A percentile compares a stretch with the other conserved stretches of the same genome.
Evolutionary conservation across 495 filamentous ascomycete species (phyloP).

Genomic region (Filosporella fistucella): DNA sequence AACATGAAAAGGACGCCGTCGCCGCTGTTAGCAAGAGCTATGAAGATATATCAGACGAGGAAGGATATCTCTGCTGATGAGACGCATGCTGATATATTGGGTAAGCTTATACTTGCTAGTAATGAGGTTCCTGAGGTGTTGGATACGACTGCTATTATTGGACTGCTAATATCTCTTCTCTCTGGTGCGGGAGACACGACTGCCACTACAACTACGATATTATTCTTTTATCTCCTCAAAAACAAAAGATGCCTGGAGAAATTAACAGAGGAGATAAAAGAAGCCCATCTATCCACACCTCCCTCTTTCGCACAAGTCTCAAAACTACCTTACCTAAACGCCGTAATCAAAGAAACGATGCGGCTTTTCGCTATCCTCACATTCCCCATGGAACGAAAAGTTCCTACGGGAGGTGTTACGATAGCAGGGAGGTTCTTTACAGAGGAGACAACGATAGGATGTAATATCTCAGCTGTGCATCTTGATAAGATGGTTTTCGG

Average conservation of each 20-base stretch:
- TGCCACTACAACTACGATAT: conserved; percentile 2
- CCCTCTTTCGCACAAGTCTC: background rate
- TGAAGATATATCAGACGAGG: background rate
- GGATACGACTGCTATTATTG: background rate
- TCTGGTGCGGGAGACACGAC: conserved; percentile 8
- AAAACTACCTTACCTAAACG: conserved; percentile 8
- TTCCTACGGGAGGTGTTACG: conserved; percentile 1
- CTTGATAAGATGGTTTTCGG: conserved; percentile 2
- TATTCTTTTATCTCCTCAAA: conserved; percentile 1
- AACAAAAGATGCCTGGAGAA: background rate
- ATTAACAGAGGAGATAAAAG: background rate
- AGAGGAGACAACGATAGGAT: background rate
- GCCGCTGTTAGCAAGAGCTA: background rate
- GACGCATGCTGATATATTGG: background rate
- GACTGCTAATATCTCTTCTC: conserved; percentile 7
- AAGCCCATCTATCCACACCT: background rate
- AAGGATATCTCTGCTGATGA: background rate
- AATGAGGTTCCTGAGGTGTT: background rate
- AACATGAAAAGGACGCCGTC: background rate
- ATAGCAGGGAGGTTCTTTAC: conserved; percentile 2
- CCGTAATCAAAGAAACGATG: conserved; percentile 14
- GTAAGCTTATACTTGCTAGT: conserved; percentile 1
- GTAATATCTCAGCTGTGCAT: background rate
- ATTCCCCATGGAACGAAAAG: conserved; percentile 9
- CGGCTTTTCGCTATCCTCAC: conserved; percentile 3